Evolutionary conservation across 371 early-diverging fungal species (phyloP).

Genomic region (Apophysomyces ossiformis): DNA sequence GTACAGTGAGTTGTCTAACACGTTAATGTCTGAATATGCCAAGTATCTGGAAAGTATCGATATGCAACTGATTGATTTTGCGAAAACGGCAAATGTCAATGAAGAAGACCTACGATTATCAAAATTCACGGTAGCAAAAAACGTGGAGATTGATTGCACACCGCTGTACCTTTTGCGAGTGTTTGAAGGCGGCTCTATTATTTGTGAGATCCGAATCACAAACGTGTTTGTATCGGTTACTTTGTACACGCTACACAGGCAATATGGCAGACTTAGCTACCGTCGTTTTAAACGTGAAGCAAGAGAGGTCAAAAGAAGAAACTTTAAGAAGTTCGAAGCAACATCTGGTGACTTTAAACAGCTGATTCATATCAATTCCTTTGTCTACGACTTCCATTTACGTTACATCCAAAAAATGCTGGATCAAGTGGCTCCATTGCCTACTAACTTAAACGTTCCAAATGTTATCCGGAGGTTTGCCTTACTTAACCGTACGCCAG

Average conservation of each 20-base stretch:
- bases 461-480: constrained; percentile 59
- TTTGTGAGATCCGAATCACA: constrained; percentile 76
- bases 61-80: constrained; percentile 66
- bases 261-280: constrained; percentile 53
- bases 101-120: constrained; percentile 23
- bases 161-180: constrained; percentile 67
- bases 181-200: constrained; percentile 69
- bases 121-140: constrained; percentile 32
- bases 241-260: constrained; percentile 70
- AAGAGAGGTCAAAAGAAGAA: constrained; percentile 24
- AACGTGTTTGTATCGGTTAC: constrained; percentile 74
- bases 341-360: constrained; percentile 70
- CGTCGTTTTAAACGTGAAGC: constrained; percentile 39
- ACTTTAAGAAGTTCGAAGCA: constrained; percentile 63
- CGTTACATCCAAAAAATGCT: constrained; percentile 66
- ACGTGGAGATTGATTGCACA: constrained; percentile 46
- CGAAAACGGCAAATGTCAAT: constrained; percentile 22
- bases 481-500: constrained; percentile 57
- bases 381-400: constrained; percentile 83
- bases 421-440: constrained; percentile 27
- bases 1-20: constrained; percentile 62
- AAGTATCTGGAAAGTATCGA: constrained; percentile 68
- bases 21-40: constrained; percentile 65
- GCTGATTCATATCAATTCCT: constrained; percentile 80
- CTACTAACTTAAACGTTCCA: constrained; percentile 26